A percentile compares a stretch with the other conserved stretches of the same genome.
These are phyloP conservation scores for Chenopodium suecicum DNA, from an alignment of 148 eudicot species.

Conservation along the genomic window DNA sequence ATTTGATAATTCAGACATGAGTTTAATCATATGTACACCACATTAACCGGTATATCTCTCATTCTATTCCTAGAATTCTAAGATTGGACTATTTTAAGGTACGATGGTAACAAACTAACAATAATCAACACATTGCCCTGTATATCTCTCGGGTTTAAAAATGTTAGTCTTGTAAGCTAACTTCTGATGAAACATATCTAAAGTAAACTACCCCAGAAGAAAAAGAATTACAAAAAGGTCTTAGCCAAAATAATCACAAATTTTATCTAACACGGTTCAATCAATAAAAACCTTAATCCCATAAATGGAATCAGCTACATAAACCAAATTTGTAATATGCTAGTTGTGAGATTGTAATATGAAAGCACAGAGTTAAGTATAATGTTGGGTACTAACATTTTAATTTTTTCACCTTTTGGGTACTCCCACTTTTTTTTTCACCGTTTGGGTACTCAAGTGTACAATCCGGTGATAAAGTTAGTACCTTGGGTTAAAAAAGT, in stretches of 20 bases:
- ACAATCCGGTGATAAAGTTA: too few relatives aligned
- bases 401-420: too few relatives aligned
- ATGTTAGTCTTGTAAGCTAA: not conserved
- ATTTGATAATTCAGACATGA: not conserved
- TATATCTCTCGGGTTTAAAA: slow-evolving; percentile 38
- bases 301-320: too few relatives aligned
- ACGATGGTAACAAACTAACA: not conserved
- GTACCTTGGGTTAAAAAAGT: too few relatives aligned
- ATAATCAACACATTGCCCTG: slow-evolving; percentile 34
- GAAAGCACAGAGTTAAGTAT: too few relatives aligned
- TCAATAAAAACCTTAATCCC: too few relatives aligned
- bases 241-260: not conserved
- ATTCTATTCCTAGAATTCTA: not conserved
- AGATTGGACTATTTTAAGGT: not conserved
- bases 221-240: not conserved
- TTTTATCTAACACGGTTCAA: not conserved
- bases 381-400: too few relatives aligned
- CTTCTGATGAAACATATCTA: not conserved
- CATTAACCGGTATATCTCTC: not conserved
- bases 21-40: slow-evolving; percentile 14
- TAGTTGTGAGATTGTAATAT: too few relatives aligned
- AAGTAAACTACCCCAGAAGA: not conserved
- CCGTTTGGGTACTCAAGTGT: too few relatives aligned
- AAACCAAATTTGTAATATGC: too few relatives aligned
- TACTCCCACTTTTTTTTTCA: too few relatives aligned